These are phyloP conservation scores for Colletotrichum lupini DNA, from an alignment of 2,329 filamentous ascomycete species.

Conservation along the genomic window DNA sequence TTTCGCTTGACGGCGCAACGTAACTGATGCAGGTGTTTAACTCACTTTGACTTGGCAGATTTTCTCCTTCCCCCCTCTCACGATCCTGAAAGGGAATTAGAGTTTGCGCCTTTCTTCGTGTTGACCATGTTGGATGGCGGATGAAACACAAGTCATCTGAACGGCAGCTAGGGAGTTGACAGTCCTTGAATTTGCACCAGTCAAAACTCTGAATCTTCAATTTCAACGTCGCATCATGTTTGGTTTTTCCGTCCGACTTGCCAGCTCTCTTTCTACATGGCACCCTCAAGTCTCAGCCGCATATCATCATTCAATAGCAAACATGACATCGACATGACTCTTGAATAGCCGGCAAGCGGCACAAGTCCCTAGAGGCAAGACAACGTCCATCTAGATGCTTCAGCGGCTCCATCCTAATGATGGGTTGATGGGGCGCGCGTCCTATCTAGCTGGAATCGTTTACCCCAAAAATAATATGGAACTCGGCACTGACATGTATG, in stretches of 20 bases:
- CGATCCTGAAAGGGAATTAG: neutral
- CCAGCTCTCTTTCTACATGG: neutral
- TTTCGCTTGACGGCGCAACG: neutral
- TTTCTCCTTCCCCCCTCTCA: neutral
- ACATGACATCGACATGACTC: neutral
- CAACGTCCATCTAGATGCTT: neutral
- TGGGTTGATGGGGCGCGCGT: neutral
- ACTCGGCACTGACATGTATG: constrained; percentile 9
- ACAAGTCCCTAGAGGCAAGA: neutral
- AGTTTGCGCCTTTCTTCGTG: constrained; percentile 5
- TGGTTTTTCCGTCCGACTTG: neutral
- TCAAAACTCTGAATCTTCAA: constrained; percentile 11
- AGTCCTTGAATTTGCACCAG: constrained; percentile 22
- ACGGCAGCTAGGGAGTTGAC: neutral
- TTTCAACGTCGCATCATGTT: constrained; percentile 8
- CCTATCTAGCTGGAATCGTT: constrained; percentile 3
- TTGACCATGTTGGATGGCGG: neutral
- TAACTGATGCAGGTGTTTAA: neutral
- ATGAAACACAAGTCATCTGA: constrained; percentile 16
- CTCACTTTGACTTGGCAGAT: neutral
- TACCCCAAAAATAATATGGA: constrained; percentile 23
- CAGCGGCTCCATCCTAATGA: neutral
- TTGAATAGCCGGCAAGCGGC: neutral
- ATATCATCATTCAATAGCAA: neutral
- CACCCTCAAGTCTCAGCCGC: neutral